Evolutionary conservation across 345 rosid genomes (phyloP).

Genomic region (Syzygium aqueum): DNA sequence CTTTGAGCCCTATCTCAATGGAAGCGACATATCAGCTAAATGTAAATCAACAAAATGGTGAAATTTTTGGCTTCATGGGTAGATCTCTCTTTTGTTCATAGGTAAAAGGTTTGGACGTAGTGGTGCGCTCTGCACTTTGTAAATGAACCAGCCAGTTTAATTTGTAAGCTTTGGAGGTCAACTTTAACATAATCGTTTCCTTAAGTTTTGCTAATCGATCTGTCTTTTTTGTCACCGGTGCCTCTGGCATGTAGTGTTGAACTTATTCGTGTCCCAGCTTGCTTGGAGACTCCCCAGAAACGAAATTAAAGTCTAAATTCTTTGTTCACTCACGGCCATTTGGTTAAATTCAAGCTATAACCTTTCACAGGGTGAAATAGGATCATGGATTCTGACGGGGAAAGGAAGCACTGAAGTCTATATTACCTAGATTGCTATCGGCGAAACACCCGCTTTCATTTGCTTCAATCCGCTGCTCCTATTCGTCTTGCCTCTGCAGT

Average conservation of each 20-base stretch:
- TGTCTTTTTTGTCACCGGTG: not conserved
- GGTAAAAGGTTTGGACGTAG: not conserved
- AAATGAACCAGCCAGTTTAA: not conserved
- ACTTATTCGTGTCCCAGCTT: not conserved
- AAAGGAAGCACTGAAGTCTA: not conserved
- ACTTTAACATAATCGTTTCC: not conserved
- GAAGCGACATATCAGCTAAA: slow-evolving; percentile 51
- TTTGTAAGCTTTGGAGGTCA: not conserved
- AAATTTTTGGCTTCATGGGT: slow-evolving; percentile 6
- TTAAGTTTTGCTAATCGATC: not conserved
- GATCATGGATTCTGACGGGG: not conserved
- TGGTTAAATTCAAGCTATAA: not conserved
- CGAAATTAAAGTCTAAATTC: not conserved
- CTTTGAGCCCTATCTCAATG: slow-evolving; percentile 56
- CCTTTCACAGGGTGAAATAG: not conserved
- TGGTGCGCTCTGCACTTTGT: not conserved
- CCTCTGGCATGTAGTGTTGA: not conserved
- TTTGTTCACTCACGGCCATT: not conserved
- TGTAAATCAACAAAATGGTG: slow-evolving; percentile 97
- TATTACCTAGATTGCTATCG: not conserved
- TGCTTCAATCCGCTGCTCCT: not conserved
- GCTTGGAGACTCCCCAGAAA: not conserved
- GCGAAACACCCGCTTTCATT: not conserved
- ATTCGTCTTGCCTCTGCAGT: not conserved
- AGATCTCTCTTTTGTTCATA: not conserved